Percentiles rank a stretch among this genome's conserved stretches.
phyloP scores from a whole-genome alignment of 2,329 filamentous ascomycete genomes.

The Oidium heveae region DNA sequence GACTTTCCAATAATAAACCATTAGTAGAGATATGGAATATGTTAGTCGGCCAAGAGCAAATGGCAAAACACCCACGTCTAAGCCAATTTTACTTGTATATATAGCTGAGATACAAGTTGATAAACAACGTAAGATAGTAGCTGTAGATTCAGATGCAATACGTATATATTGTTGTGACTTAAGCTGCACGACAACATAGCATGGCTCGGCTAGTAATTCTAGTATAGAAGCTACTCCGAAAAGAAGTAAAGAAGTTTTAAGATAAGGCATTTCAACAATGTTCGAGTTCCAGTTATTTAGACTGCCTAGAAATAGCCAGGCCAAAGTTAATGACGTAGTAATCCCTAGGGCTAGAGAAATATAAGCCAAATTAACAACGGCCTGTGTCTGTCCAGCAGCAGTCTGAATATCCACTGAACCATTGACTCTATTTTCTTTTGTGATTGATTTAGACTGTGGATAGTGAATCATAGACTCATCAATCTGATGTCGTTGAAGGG shows the following conservation, averaged over 20 bases:
- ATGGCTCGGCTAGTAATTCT: conserved; percentile 68
- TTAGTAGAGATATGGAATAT: conserved; percentile 44
- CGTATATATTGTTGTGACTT: conserved; percentile 56
- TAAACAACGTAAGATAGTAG: conserved; percentile 53
- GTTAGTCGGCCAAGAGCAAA: conserved; percentile 70
- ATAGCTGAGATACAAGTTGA: conserved; percentile 47
- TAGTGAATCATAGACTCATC: neutral
- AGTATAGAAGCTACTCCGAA: conserved; percentile 34
- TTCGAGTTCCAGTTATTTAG: conserved; percentile 21
- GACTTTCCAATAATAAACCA: conserved; percentile 44
- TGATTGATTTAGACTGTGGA: conserved; percentile 21
- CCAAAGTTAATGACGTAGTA: conserved; percentile 36
- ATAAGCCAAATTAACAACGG: conserved; percentile 72
- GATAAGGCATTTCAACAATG: conserved; percentile 32
- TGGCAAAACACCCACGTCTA: conserved; percentile 50
- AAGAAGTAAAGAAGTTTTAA: conserved; percentile 26
- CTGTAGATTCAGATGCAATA: conserved; percentile 59
- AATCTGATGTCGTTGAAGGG: conserved; percentile 44
- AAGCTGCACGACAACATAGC: conserved; percentile 69
- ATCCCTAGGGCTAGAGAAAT: conserved; percentile 46
- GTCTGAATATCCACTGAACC: conserved; percentile 9
- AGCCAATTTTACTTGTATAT: conserved; percentile 26
- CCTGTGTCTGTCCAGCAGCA: conserved; percentile 29
- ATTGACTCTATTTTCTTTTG: conserved; percentile 6
- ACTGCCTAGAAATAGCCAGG: conserved; percentile 38